Evolutionary conservation across 1,284 basidiomycete species (phyloP), one percentile per base, ranked within the genome.

Genomic region (Cryptococcus maquisensis): DNA sequence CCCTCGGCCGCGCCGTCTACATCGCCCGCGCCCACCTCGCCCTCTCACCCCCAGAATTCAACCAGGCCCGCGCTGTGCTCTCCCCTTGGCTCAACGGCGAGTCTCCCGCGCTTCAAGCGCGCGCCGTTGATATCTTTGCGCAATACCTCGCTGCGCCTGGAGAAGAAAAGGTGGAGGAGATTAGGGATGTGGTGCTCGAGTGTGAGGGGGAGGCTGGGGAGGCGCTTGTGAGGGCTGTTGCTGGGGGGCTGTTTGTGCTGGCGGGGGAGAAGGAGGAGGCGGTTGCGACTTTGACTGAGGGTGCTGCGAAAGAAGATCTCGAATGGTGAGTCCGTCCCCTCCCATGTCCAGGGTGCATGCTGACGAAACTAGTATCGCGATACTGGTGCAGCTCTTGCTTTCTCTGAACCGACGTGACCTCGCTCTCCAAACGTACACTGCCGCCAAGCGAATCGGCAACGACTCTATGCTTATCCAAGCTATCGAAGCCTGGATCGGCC

Each of bases 251-350:
- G 1, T 95, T 94, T 73, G 81, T 86, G 16, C 79, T 83, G 20
- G 88, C 87, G 21, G 86, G 86, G 4, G 92, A 96, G 77, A 75
- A 87, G 16, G 91, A 95, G 75, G 93, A 96, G 77, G 91, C 90
- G 0, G 78, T 96, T 26, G 90, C 94, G 71, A 91, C 89, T 0
- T 80, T 96, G 26, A 84, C 86, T 13, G 83, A 81, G 20, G 83
- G 83, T 32, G 79, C 82, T 26, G 84, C 86, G 37, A 84, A 83
- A 38, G 83, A 86, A 65, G 87, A 90, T 72, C 80, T 92, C 51
- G 90, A 89, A 79, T 89, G 89, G 91, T 94, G 74, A 67, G 89
- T 60, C 1, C n/a, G n/a, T 47, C 44, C 24, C 35, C 32, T 12
- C 42, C 4, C 32, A 39, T 40, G 18, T 49, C 21, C n/a, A 21